Base-by-base conservation (phyloP, 768 basidiomycete genomes). In the Auriscalpium orientale region DNA sequence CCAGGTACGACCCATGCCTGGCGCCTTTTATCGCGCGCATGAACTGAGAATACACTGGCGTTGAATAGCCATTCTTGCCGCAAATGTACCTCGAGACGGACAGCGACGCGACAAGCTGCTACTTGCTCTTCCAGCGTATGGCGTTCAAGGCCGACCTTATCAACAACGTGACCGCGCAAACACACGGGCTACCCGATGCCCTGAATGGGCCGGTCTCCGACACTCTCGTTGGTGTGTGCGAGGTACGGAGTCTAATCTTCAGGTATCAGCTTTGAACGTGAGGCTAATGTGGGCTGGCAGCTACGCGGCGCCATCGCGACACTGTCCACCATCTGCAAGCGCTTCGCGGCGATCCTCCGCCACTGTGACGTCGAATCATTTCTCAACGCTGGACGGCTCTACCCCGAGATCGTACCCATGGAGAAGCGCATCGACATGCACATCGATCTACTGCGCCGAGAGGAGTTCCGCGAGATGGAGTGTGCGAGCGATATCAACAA, bases 341-440 rank as follows among this genome's bases (percentile, higher is more conserved):
- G 94, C 18, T 98, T 98, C 64, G 84, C 91, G 2, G 86, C 89
- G 0, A 78, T 94, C 60, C 78, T 98, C 53, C 79, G 84, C 34
- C 78, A 84, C 16, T 91, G 89, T 66, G 85, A 92, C 62, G 84
- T 90, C 8, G 85, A 89, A 54, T 84, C 85, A 4, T 99, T 95
- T 81, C 71, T 98, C 57, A 85, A 81, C 62, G 82, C 89, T 45
- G 95, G 94, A 0, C 81, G 89, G 34, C 76, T 95, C 16, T 89
- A 82, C 65, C 81, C 81, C 8, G 97, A 99, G 60, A 80, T 98
- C 20, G 81, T 83, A 0, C 88, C 87, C 0, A 82, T 97, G 68
- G 97, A 99, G 74, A 91, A 88, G 68, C 81, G 89, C 33, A 81
- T 99, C 49, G 94, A 99, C 64, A 87, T 89, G 74, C 95, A 97